phyloP scores from a whole-genome alignment of 2,329 filamentous ascomycete genomes.

The Xylaria sp. region DNA sequence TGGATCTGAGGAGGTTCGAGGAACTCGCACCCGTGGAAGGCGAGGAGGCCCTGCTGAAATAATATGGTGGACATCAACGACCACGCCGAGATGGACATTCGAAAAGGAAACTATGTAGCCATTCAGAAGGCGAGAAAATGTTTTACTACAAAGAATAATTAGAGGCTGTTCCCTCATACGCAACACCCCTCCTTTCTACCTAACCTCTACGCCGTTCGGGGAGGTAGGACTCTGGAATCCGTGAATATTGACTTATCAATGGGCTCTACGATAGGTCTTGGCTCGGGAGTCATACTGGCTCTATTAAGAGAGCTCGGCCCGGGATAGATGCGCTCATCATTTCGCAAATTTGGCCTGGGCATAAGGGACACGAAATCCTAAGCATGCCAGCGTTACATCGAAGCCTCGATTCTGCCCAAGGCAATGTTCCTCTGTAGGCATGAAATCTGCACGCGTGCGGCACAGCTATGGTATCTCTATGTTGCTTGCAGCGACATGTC shows the following conservation, averaged over 20 bases:
- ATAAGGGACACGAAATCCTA: not conserved
- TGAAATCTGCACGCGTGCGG: constrained; percentile 2
- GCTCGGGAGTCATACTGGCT: not conserved
- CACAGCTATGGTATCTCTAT: not conserved
- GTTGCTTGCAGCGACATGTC: not conserved
- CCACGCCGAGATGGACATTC: not conserved
- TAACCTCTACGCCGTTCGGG: not conserved
- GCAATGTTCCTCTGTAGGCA: not conserved
- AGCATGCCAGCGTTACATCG: not conserved
- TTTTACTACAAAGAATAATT: not conserved
- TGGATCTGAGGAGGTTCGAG: constrained; percentile 75
- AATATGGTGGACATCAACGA: not conserved
- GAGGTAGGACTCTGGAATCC: not conserved
- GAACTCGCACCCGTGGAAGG: constrained; percentile 63
- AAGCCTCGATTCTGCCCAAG: not conserved
- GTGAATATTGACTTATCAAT: not conserved
- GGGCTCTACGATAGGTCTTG: constrained; percentile 2
- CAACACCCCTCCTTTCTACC: not conserved
- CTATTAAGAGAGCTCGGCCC: not conserved
- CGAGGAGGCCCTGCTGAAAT: constrained; percentile 43
- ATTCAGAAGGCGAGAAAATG: not conserved
- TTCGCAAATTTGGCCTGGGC: not conserved
- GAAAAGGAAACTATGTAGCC: not conserved
- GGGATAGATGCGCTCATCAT: not conserved
- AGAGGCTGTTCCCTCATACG: not conserved